Evolutionary conservation across 2,329 filamentous ascomycete genomes (phyloP).

Genomic region (Aspergillus sp.): DNA sequence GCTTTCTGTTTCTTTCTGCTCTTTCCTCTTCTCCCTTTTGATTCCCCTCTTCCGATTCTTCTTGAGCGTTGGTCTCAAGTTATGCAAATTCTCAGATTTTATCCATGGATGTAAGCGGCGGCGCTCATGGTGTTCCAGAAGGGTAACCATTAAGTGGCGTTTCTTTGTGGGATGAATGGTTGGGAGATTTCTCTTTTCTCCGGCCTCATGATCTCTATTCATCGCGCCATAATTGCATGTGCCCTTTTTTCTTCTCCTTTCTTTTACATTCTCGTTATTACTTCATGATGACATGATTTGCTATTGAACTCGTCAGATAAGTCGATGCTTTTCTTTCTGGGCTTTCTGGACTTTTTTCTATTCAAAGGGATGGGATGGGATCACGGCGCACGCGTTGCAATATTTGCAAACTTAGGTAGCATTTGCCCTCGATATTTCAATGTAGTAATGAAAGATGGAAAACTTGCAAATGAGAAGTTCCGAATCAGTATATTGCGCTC

Average conservation of each 20-base stretch:
- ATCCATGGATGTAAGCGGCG: constrained; percentile 21
- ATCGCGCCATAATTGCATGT: too few relatives aligned
- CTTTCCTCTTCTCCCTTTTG: constrained; percentile 5
- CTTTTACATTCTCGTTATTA: constrained; percentile 7
- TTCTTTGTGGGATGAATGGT: constrained; percentile 10
- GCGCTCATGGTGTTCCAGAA: constrained; percentile 27
- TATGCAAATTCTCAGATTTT: constrained; percentile 3
- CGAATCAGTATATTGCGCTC: too few relatives aligned
- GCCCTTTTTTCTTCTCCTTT: constrained; percentile 6
- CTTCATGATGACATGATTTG: constrained; percentile 26
- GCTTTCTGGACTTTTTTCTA: too few relatives aligned
- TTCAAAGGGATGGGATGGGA: too few relatives aligned
- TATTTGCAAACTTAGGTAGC: too few relatives aligned
- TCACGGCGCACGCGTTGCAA: too few relatives aligned
- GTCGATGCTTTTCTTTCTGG: too few relatives aligned
- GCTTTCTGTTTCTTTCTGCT: constrained; percentile 5
- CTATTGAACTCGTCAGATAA: neutral
- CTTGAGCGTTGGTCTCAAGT: too few relatives aligned
- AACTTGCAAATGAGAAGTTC: too few relatives aligned
- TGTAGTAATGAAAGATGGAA: too few relatives aligned
- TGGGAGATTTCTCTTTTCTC: neutral
- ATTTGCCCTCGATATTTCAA: too few relatives aligned
- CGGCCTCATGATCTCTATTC: constrained; percentile 1
- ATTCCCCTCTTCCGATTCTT: constrained; percentile 2
- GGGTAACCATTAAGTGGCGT: constrained; percentile 15